phyloP scores from a whole-genome alignment of 495 filamentous ascomycete genomes.

The Penicillium lagena region DNA sequence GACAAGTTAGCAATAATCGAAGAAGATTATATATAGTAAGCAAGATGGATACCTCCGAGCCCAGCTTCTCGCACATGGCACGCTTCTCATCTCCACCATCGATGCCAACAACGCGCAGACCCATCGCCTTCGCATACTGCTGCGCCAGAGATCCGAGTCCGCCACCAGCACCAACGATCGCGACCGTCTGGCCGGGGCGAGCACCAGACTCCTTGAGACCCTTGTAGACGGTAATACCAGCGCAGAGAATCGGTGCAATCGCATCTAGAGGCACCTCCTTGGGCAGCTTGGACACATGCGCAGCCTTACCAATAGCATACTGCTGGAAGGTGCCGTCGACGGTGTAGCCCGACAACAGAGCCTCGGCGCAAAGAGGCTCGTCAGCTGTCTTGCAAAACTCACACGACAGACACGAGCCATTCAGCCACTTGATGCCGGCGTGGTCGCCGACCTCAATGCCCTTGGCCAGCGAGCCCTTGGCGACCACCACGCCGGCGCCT shows the following conservation, averaged over 20 bases:
- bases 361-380: constrained; percentile 62
- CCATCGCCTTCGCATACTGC: constrained; percentile 91
- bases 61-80: constrained; percentile 58
- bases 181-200: constrained; percentile 70
- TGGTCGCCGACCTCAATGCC: constrained; percentile 67
- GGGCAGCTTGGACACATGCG: constrained; percentile 69
- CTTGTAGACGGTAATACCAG: constrained; percentile 89
- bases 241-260: constrained; percentile 73
- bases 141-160: constrained; percentile 77
- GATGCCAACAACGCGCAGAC: constrained; percentile 66
- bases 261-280: constrained; percentile 66
- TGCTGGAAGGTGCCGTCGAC: constrained; percentile 87
- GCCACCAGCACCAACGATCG: constrained; percentile 85
- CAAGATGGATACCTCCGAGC: constrained; percentile 35
- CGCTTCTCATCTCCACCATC: constrained; percentile 76
- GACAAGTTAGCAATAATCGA: neutral
- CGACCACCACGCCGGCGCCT: constrained; percentile 76
- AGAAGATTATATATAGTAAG: neutral
- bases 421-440: constrained; percentile 80
- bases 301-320: constrained; percentile 77
- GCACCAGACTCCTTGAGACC: constrained; percentile 78
- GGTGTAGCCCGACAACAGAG: constrained; percentile 64
- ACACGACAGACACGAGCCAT: constrained; percentile 67
- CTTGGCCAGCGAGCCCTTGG: constrained; percentile 60
- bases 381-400: constrained; percentile 63